These are phyloP conservation scores for Fagopyrum tataricum DNA, from an alignment of 148 eudicot genomes.

Conservation along the genomic window DNA sequence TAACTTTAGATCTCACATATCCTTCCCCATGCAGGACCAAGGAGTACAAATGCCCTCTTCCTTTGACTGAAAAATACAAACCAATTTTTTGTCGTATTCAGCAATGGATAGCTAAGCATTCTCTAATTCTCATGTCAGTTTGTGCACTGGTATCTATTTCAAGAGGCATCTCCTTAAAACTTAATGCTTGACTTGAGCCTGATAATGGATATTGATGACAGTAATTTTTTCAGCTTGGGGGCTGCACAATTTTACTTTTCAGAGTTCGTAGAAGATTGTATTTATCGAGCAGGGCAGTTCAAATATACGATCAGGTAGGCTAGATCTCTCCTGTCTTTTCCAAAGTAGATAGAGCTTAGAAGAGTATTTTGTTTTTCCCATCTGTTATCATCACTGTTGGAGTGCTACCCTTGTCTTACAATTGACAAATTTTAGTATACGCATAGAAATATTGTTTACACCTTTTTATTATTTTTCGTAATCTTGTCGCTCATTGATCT, in stretches of 20 bases:
- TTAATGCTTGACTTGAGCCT: conserved; percentile 18
- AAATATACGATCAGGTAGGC: conserved; percentile 76
- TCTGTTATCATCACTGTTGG: not conserved
- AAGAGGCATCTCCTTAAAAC: conserved; percentile 28
- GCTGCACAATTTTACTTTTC: conserved; percentile 32
- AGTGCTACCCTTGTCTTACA: not conserved
- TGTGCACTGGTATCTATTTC: conserved; percentile 62
- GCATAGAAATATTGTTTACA: not conserved
- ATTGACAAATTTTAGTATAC: not conserved
- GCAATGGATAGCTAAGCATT: conserved; percentile 58
- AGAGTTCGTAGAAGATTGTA: conserved; percentile 50
- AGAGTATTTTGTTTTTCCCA: not conserved
- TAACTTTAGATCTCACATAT: not conserved
- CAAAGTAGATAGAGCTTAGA: not conserved
- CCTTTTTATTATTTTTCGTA: not conserved
- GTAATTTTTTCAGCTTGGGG: conserved; percentile 59
- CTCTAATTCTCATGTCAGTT: conserved; percentile 40
- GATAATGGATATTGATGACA: conserved; percentile 35
- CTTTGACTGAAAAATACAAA: conserved; percentile 50
- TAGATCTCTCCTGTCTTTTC: not conserved
- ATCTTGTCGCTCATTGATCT: not conserved
- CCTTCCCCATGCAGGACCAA: conserved; percentile 39
- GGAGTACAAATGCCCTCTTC: conserved; percentile 74
- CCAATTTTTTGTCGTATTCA: conserved; percentile 45
- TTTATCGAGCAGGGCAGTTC: conserved; percentile 64